Evolutionary conservation across 768 basidiomycete species (phyloP).

Genomic region (Roridomyces roridus): DNA sequence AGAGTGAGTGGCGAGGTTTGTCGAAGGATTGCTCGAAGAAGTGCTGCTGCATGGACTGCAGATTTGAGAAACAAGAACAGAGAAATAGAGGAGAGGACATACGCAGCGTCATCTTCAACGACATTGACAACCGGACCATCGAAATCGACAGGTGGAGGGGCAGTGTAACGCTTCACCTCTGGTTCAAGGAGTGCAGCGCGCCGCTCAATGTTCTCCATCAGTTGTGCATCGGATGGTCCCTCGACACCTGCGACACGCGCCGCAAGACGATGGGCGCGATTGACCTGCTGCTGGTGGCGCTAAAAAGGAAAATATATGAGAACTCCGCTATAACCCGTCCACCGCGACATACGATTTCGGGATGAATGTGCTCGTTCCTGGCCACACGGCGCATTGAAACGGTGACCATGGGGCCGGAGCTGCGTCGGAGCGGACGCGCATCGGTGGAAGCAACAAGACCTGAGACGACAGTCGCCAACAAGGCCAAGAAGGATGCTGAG

Average conservation of each 20-base stretch:
- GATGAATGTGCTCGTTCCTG: not conserved
- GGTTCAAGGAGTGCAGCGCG: constrained; percentile 12
- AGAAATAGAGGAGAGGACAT: no score
- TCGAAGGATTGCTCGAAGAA: not conserved
- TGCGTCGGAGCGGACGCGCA: constrained; percentile 14
- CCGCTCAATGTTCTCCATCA: constrained; percentile 18
- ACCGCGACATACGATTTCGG: constrained; percentile 8
- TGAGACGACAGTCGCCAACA: constrained; percentile 3
- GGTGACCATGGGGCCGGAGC: constrained; percentile 6
- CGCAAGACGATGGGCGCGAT: constrained; percentile 20
- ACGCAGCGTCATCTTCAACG: no score
- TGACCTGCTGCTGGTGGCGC: constrained; percentile 26
- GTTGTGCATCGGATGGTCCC: constrained; percentile 13
- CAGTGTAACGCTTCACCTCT: constrained; percentile 10
- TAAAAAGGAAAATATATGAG: not conserved
- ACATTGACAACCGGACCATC: not conserved
- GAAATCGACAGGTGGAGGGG: not conserved
- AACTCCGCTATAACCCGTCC: not conserved
- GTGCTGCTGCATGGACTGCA: no score
- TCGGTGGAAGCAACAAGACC: constrained; percentile 2
- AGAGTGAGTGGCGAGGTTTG: constrained; percentile 4
- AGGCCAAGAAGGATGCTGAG: constrained; percentile 3
- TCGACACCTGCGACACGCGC: constrained; percentile 13
- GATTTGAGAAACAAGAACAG: no score
- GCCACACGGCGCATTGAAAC: constrained; percentile 9